A percentile compares a stretch with the other conserved stretches of the same genome.
Evolutionary conservation across 2,329 filamentous ascomycete genomes (phyloP).

Genomic region (Trichoderma hamatum): DNA sequence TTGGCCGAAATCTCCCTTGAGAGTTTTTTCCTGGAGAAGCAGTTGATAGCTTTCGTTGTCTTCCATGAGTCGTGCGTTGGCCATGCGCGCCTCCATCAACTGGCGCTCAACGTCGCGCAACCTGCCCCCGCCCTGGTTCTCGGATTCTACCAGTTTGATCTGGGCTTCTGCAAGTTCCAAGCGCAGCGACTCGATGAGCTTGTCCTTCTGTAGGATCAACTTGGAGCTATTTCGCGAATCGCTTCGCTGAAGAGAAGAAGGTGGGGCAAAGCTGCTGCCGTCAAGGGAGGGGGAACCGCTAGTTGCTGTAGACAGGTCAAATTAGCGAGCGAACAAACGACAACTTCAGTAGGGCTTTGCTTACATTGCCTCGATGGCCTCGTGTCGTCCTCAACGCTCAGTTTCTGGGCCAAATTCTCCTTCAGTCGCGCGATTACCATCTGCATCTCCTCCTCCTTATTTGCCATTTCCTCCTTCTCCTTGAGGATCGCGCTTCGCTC

Average conservation of each 20-base stretch:
- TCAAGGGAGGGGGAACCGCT: conserved; percentile 71
- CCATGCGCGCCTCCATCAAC: conserved; percentile 90
- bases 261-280: conserved; percentile 80
- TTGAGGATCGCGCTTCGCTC: conserved; percentile 85
- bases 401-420: conserved; percentile 80
- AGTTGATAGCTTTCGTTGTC: conserved; percentile 99
- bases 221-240: conserved; percentile 89
- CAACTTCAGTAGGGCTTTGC: conserved; percentile 30
- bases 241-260: conserved; percentile 80
- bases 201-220: conserved; percentile 91
- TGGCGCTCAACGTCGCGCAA: conserved; percentile 88
- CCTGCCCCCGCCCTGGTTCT: conserved; percentile 87
- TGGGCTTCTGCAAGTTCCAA: conserved; percentile 93
- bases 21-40: conserved; percentile 88
- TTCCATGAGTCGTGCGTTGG: conserved; percentile 94
- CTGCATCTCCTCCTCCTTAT: conserved; percentile 88
- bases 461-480: conserved; percentile 86
- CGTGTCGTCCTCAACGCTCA: conserved; percentile 57
- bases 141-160: conserved; percentile 91
- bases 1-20: conserved; percentile 89
- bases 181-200: conserved; percentile 88
- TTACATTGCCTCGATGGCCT: conserved; percentile 62
- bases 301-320: conserved; percentile 36
- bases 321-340: conserved; percentile 30
- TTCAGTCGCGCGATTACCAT: conserved; percentile 88